Evolutionary conservation across 192 early-diverging fungal genomes (phyloP).

Genomic region (Mortierella claussenii): DNA sequence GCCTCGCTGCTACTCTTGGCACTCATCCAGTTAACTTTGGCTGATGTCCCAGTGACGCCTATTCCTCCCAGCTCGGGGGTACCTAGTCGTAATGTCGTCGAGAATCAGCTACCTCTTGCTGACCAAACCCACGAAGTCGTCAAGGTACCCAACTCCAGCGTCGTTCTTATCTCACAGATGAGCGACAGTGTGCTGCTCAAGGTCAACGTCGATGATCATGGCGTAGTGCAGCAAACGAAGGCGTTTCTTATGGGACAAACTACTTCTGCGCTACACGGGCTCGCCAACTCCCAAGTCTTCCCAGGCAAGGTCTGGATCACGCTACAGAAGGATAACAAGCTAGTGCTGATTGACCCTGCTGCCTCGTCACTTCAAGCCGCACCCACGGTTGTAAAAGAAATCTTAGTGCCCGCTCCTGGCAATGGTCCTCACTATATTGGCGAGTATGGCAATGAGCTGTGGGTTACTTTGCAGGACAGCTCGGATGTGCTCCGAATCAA

Average conservation of each 20-base stretch:
- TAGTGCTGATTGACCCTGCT: conserved; percentile 22
- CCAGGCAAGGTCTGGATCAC: conserved; percentile 33
- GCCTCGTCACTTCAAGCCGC: background rate
- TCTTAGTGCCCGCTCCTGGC: conserved; percentile 13
- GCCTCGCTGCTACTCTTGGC: conserved; percentile 9
- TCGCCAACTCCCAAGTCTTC: conserved; percentile 2
- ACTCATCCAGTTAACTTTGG: background rate
- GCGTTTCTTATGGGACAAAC: conserved; percentile 10
- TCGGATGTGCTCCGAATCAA: conserved; percentile 22
- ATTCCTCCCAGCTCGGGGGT: background rate
- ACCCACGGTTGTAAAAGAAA: conserved; percentile 4
- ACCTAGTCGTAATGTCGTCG: conserved; percentile 12
- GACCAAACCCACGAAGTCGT: conserved; percentile 32
- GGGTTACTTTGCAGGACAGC: conserved; percentile 26
- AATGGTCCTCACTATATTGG: conserved; percentile 35
- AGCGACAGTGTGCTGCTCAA: conserved; percentile 36
- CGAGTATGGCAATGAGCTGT: conserved; percentile 30
- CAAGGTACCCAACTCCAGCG: background rate
- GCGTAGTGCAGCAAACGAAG: background rate
- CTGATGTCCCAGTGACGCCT: conserved; percentile 1
- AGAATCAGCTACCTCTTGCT: conserved; percentile 24
- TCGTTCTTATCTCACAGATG: conserved; percentile 34
- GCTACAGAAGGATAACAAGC: conserved; percentile 15
- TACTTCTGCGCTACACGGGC: conserved; percentile 19
- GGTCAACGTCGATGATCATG: conserved; percentile 12